Evolutionary conservation across 306 rosid species (phyloP), one percentile per base, ranked within the genome.

Genomic region (Dicorynia guianensis): DNA sequence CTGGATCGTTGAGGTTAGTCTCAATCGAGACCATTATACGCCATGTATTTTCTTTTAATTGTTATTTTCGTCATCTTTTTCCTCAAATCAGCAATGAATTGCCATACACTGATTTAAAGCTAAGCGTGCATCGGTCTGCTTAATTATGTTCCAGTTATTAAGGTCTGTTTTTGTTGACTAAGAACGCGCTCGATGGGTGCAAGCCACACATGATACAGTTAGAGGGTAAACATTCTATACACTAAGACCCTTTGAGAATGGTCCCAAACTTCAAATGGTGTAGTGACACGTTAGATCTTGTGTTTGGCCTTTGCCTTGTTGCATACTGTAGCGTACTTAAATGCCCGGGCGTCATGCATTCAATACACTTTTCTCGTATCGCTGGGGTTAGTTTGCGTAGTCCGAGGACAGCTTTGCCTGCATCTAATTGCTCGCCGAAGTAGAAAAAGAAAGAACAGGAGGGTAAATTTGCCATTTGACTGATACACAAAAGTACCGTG

Each of bases 1-100:
- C 47, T 95, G 99, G 98, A 92, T 95, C 18, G 63, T 88, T 83
- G 92, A 90, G 90, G 90, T 91, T 46, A 78, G 69, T 87, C 63
- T 44, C 33, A 63, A 48, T 36, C 5, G 43, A 50, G 19, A 8
- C 48, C 19, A 54, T 39, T 39, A 50, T 14, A 8, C 19, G 4
- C 7, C 35, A 18, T 46, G 36, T 33, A 7, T 43, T 3, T n/a
- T 65, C 6, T 11, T 60, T 42, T 35, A 54, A 5, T 77, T 50
- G 38, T n/a, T 44, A 10, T 1, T 6, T 42, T 6, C 30, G 30
- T 25, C 30, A 25, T 25, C 30, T 25, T 25, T 25, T 25, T 25
- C 30, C 2, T 25, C 30, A 25, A 25, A 25, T 25, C 30, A 25
- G 30, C 30, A 1, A 25, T 25, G 30, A 2, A 25, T 25, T 25